A percentile compares a stretch with the other conserved stretches of the same genome.
These are phyloP conservation scores for Dorcoceras hygrometricum DNA, from an alignment of 257 asterid species.

Conservation along the genomic window DNA sequence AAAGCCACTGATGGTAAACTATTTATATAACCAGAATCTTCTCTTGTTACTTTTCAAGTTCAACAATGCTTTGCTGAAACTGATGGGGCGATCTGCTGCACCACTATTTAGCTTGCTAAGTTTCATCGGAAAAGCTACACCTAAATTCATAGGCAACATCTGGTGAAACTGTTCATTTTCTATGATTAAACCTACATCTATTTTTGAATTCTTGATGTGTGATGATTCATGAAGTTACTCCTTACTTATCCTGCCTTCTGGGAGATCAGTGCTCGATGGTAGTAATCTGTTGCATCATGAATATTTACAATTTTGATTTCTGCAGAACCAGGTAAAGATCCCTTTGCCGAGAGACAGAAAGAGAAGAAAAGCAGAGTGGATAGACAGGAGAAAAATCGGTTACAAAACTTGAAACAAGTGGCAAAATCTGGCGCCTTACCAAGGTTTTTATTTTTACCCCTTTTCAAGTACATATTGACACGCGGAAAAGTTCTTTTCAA, in stretches of 20 bases:
- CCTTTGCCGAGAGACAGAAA: conserved; percentile 71
- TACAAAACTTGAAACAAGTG: conserved; percentile 73
- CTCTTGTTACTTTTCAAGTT: conserved; percentile 7
- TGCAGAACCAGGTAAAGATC: conserved; percentile 86
- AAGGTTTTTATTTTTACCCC: conserved; percentile 45
- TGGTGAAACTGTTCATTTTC: background rate
- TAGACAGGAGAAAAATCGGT: conserved; percentile 76
- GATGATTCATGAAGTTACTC: background rate
- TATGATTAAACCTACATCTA: background rate
- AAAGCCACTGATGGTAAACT: conserved; percentile 75
- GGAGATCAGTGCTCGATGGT: conserved; percentile 10
- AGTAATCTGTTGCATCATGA: conserved; percentile 1
- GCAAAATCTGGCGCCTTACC: conserved; percentile 87
- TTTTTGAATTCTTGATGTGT: background rate
- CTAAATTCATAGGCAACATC: conserved; percentile 2
- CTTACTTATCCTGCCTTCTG: background rate
- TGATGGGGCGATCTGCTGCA: background rate
- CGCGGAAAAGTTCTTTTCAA: background rate
- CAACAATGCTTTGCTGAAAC: background rate
- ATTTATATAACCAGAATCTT: background rate
- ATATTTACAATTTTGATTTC: conserved; percentile 13
- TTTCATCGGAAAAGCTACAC: background rate
- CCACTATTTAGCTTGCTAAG: background rate
- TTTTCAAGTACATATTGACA: background rate
- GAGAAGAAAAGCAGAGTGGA: conserved; percentile 83